phyloP scores from a whole-genome alignment of 441 rosid species.

The Arabidopsis hybrid region DNA sequence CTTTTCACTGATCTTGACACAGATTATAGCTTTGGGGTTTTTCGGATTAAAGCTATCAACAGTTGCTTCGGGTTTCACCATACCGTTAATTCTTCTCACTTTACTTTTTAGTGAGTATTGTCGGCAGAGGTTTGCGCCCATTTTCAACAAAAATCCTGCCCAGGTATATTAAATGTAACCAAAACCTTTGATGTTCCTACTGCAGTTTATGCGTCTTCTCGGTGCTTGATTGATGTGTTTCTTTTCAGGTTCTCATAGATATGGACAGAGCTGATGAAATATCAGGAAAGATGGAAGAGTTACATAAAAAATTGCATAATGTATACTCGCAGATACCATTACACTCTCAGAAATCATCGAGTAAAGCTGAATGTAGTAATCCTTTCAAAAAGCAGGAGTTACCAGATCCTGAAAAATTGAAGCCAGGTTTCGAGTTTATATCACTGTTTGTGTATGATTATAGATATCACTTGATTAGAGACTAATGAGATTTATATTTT shows the following conservation, averaged over 20 bases:
- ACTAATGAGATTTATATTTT: slow-evolving; percentile 5
- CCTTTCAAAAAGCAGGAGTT: slow-evolving; percentile 30
- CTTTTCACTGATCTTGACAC: slow-evolving; percentile 84
- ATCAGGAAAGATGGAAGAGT: slow-evolving; percentile 66
- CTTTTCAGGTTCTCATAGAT: slow-evolving; percentile 72
- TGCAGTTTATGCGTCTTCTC: slow-evolving; percentile 5
- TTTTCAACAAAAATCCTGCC: slow-evolving; percentile 69
- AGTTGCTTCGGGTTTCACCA: slow-evolving; percentile 78
- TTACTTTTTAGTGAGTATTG: slow-evolving; percentile 90
- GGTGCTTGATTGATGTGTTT: slow-evolving; percentile 29
- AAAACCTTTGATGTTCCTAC: not conserved
- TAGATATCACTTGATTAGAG: not conserved
- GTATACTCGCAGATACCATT: slow-evolving; percentile 75
- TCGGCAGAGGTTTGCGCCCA: slow-evolving; percentile 73
- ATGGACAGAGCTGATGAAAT: slow-evolving; percentile 87
- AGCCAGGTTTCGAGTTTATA: slow-evolving; percentile 55
- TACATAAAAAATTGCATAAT: slow-evolving; percentile 55
- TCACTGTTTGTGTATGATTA: slow-evolving; percentile 26
- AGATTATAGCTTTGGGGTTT: slow-evolving; percentile 86
- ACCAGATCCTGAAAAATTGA: slow-evolving; percentile 46
- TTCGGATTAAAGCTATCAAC: slow-evolving; percentile 83
- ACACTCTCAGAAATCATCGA: slow-evolving; percentile 39
- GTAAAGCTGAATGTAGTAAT: slow-evolving; percentile 35
- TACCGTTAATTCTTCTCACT: slow-evolving; percentile 79
- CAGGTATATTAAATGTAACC: slow-evolving; percentile 54